Evolutionary conservation across 768 basidiomycete species (phyloP).

Genomic region (Rossbeevera mucosa): DNA sequence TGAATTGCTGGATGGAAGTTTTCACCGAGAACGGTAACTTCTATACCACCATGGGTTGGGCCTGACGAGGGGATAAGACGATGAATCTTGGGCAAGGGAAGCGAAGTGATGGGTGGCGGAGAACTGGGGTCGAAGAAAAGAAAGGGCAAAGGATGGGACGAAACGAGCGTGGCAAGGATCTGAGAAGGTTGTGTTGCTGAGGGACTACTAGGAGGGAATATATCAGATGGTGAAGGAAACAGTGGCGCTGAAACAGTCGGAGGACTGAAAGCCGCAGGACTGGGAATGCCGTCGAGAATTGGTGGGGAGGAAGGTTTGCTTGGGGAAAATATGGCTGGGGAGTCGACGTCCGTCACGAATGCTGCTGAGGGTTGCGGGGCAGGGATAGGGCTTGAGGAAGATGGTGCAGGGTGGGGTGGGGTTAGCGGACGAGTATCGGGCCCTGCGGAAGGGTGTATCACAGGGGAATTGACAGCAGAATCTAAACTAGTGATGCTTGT

Average conservation of each 20-base stretch:
- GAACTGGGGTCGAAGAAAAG: conserved; percentile 58
- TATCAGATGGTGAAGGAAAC: conserved; percentile 16
- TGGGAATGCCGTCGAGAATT: conserved; percentile 3
- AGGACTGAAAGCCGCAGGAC: conserved; percentile 13
- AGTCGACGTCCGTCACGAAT: conserved; percentile 5
- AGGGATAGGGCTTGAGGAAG: conserved; percentile 13
- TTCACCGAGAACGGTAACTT: conserved; percentile 89
- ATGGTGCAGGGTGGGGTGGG: conserved; percentile 20
- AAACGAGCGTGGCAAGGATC: conserved; percentile 16
- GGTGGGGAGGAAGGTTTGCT: conserved; percentile 11
- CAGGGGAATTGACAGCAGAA: conserved; percentile 45
- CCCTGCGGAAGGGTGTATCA: conserved; percentile 33
- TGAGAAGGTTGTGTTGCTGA: conserved; percentile 18
- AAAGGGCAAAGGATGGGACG: conserved; percentile 48
- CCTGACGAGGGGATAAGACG: conserved; percentile 80
- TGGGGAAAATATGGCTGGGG: conserved; percentile 1
- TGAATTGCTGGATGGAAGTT: conserved; percentile 77
- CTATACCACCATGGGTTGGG: conserved; percentile 88
- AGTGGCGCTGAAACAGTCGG: conserved; percentile 12
- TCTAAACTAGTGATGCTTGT: conserved; percentile 49
- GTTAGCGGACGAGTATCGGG: conserved; percentile 31
- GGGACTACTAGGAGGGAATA: conserved; percentile 16
- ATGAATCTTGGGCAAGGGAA: conserved; percentile 71
- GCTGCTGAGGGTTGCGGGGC: conserved; percentile 4
- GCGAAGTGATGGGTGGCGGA: conserved; percentile 41